Evolutionary conservation across 2,329 filamentous ascomycete genomes (phyloP).

Genomic region (Drechmeria coniospora): DNA sequence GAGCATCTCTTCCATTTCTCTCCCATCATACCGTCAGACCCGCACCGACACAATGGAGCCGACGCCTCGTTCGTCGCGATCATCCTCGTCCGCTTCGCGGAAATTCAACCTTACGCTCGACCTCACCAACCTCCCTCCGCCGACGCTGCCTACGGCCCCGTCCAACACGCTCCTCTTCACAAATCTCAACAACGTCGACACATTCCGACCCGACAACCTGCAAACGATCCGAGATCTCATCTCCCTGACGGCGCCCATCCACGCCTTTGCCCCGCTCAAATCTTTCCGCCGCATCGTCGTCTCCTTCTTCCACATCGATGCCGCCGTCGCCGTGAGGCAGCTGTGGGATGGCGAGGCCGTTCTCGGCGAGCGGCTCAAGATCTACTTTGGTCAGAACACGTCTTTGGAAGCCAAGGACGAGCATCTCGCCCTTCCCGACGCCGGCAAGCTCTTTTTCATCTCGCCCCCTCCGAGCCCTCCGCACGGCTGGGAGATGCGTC

Average conservation of each 20-base stretch:
- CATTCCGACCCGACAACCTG: slow-evolving; percentile 62
- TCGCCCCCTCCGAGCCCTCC: slow-evolving; percentile 53
- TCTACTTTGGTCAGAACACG: slow-evolving; percentile 54
- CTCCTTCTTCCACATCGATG: slow-evolving; percentile 56
- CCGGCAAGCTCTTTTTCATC: slow-evolving; percentile 60
- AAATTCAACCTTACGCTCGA: slow-evolving; percentile 50
- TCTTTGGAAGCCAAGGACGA: slow-evolving; percentile 37
- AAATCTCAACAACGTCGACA: slow-evolving; percentile 56
- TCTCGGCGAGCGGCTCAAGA: slow-evolving; percentile 51
- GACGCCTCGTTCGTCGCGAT: slow-evolving; percentile 22
- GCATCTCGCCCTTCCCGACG: slow-evolving; percentile 50
- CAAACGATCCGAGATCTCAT: slow-evolving; percentile 60
- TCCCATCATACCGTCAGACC: slow-evolving; percentile 3
- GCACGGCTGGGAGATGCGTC: slow-evolving; percentile 51
- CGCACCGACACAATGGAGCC: slow-evolving; percentile 17
- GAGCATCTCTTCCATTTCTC: background rate
- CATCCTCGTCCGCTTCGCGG: slow-evolving; percentile 29
- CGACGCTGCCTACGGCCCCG: slow-evolving; percentile 55
- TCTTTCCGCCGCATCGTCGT: slow-evolving; percentile 71
- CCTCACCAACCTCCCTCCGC: slow-evolving; percentile 54
- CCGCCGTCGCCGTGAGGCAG: slow-evolving; percentile 55
- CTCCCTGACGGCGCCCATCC: slow-evolving; percentile 51
- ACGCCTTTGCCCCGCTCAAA: slow-evolving; percentile 67
- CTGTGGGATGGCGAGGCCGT: slow-evolving; percentile 61
- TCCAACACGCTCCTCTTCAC: slow-evolving; percentile 78